phyloP scores from a whole-genome alignment of 2,329 filamentous ascomycete species.

The Ophiostoma sp. region DNA sequence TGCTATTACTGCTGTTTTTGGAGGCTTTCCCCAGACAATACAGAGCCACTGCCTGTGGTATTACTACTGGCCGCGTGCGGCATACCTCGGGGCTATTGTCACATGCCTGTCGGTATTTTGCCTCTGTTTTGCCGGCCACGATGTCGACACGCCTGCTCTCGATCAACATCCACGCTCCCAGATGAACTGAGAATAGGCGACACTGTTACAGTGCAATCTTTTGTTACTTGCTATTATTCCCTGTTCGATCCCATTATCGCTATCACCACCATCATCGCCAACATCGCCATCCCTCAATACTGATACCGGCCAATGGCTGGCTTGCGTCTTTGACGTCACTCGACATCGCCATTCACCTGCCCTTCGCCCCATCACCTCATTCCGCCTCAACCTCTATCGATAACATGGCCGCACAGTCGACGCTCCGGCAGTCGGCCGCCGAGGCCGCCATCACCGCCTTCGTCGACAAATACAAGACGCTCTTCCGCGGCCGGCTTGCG shows the following conservation, averaged over 20 bases:
- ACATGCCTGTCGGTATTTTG: conserved; percentile 15
- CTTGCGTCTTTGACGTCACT: conserved; percentile 6
- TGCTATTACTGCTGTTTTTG: conserved; percentile 1
- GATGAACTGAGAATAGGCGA: neutral
- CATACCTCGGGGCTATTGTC: conserved; percentile 16
- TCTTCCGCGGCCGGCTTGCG: conserved; percentile 51
- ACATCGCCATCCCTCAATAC: neutral
- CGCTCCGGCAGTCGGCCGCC: conserved; percentile 59
- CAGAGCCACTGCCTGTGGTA: neutral
- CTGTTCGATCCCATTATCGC: neutral
- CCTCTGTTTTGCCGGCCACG: neutral
- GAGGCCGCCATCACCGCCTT: conserved; percentile 63
- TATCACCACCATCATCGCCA: neutral
- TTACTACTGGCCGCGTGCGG: conserved; percentile 3
- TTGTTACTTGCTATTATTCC: neutral
- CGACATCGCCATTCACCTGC: no score
- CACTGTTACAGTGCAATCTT: neutral
- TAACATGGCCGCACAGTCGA: conserved; percentile 81
- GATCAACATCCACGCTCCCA: neutral
- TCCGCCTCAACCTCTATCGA: neutral
- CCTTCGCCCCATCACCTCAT: neutral
- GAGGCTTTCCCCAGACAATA: conserved; percentile 7
- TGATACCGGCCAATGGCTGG: neutral
- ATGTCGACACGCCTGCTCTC: neutral
- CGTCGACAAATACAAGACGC: conserved; percentile 52